A percentile compares a stretch with the other conserved stretches of the same genome.
phyloP scores from a whole-genome alignment of 306 rosid species.

The Cyamopsis tetragonoloba region DNA sequence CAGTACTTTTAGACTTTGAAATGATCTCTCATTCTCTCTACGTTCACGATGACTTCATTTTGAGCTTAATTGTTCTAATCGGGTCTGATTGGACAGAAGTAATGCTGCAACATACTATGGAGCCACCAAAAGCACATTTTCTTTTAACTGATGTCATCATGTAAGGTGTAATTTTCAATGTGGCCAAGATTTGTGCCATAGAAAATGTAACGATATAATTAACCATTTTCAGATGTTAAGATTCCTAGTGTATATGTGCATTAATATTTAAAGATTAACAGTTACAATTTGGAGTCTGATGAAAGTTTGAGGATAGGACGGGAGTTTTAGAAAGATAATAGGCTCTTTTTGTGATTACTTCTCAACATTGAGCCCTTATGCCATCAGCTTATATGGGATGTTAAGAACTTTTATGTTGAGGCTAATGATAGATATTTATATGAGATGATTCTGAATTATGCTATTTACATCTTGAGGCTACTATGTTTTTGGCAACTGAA shows the following conservation, averaged over 20 bases:
- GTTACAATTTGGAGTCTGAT: no score
- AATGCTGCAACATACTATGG: slow-evolving; percentile 29
- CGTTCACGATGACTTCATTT: slow-evolving; percentile 25
- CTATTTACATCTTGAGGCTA: no score
- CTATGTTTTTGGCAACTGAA: no score
- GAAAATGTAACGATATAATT: slow-evolving; percentile 40
- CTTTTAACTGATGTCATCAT: slow-evolving; percentile 14
- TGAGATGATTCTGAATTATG: no score
- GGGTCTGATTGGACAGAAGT: slow-evolving; percentile 28
- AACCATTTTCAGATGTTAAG: slow-evolving; percentile 31
- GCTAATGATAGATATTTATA: no score
- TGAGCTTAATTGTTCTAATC: slow-evolving; percentile 29
- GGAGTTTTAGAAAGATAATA: no score
- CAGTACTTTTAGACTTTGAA: slow-evolving; percentile 77
- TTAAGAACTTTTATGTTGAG: no score
- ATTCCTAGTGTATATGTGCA: slow-evolving; percentile 31
- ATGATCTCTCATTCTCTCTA: slow-evolving; percentile 15
- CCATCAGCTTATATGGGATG: no score
- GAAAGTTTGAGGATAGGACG: no score
- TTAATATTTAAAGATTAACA: slow-evolving; percentile 7
- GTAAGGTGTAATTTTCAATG: slow-evolving; percentile 30
- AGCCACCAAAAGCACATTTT: slow-evolving; percentile 29
- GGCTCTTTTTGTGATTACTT: no score
- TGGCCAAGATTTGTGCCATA: slow-evolving; percentile 33
- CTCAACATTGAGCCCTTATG: no score